Base-by-base conservation (phyloP, 768 basidiomycete genomes). In the Termitomyces bulborhizus region DNA sequence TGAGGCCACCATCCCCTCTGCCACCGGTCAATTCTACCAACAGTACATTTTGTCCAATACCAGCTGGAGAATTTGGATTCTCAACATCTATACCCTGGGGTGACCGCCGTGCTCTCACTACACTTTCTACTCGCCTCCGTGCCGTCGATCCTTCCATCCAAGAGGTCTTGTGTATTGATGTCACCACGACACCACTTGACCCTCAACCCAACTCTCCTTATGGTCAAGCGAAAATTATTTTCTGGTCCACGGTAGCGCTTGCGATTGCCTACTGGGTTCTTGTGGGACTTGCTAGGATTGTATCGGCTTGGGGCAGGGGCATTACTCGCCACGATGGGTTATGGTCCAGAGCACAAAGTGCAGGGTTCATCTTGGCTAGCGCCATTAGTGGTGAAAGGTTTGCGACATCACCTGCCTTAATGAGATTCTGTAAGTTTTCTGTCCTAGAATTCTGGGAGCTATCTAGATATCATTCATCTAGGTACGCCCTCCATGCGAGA, bases 401-500 rank as follows among this genome's bases (percentile, higher is more conserved):
- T 37, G 84, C 92, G 3, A 81, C 85, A 26, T 88, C 87, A 18
- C 91, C 92, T 15, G 91, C 92, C 0, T 75, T 98, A 51, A 79
- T 97, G 73, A 77, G 95, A 50, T 98, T 94, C 65, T 86, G 93
- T 93, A 66, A 65, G 90, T 75, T 57, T 50, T 7, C 3, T 46
- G 26, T 43, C 46, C 44, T 42, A 37, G 51, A 53, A 15, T 39
- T 45, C 29, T 32, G 57, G 29, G 32, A 34, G 36, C 48, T 46
- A 39, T 50, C 24, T 53, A 58, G 36, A 57, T 61, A 50, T 57
- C 58, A 43, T 46, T 4, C 58, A 94, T 46, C 3, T 58, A 94
- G 93, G 88, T 62, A 96, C 97, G 0, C 96, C 97, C 2, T 92
- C 93, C 6, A 73, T 95, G 72, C 78, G 94, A 51, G 97, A 99